Evolutionary conservation across 2,329 filamentous ascomycete species (phyloP), one percentile per base, ranked within the genome.

Genomic region (Sordariomycetes sp.): DNA sequence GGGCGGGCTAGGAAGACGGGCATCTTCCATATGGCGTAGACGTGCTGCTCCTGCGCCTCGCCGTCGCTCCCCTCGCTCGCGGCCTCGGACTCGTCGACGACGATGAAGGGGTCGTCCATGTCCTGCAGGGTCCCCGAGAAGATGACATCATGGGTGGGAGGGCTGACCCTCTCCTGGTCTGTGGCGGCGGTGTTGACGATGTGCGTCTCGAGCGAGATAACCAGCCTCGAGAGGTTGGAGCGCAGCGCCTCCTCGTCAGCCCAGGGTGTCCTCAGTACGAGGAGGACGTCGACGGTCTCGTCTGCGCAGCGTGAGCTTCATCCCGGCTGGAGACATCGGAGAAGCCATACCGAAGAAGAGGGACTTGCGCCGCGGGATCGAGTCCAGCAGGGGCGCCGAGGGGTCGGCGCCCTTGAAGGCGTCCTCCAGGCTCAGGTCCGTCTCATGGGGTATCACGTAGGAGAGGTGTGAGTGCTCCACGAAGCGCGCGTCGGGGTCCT

Each of bases 201-300:
- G 59, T 85, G 82, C 1, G 79, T 81, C 64, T 90, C 85, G 8
- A 91, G 69, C 52, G 77, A 81, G 59, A 90, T 76, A 25, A 78
- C 74, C n/a, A 90, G 71, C 58, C 85, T 76, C 54, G 75, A 74
- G 39, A 90, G 72, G 57, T 82, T 82, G 39, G 78, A 75, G 58
- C 78, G 75, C 22, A 90, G 70, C 0, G 73, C 72, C 35, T 74
- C 67, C 59, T 86, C 78, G 57, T 82, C 77, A 58, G 79, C 73
- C 64, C 78, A 75, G 3, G 84, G 82, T 10, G 84, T 84, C 64
- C 80, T 80, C 58, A 91, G 76, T 12, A 89, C 75, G 60, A 90
- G 72, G 64, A 87, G 82, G 20, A 90, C 76, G 61, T 84, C 74
- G 58, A 87, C 77, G 28, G 81, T 82, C 74, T 91, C 87, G 78